phyloP scores from a whole-genome alignment of 768 basidiomycete genomes.

The Leccinum truebloodii region DNA sequence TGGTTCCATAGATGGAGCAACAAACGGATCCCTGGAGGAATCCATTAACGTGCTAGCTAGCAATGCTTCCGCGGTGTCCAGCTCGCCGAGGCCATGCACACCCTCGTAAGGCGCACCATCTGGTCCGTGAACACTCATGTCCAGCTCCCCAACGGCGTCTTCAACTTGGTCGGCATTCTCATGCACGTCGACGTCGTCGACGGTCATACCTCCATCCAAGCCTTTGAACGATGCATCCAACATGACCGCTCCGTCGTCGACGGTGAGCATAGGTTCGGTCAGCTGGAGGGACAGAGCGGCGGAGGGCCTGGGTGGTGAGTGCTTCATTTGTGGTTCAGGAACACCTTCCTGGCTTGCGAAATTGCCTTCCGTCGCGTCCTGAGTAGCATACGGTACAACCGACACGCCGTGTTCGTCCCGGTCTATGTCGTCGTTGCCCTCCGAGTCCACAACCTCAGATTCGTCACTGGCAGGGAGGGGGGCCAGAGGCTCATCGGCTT shows the following conservation, averaged over 20 bases:
- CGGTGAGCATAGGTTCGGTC: conserved; percentile 45
- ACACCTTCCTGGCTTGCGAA: too few relatives aligned
- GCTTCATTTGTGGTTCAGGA: conserved; percentile 59
- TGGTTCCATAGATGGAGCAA: conserved; percentile 29
- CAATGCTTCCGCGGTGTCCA: conserved; percentile 52
- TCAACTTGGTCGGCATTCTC: conserved; percentile 22
- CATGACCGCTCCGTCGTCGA: conserved; percentile 40
- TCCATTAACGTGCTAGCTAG: conserved; percentile 65
- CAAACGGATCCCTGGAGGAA: conserved; percentile 61
- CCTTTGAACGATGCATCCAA: conserved; percentile 60
- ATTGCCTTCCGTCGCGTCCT: conserved; percentile 43
- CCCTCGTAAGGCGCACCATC: conserved; percentile 61
- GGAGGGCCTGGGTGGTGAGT: conserved; percentile 67
- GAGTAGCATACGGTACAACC: conserved; percentile 41
- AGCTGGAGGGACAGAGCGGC: conserved; percentile 57
- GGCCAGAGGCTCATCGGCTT: conserved; percentile 75
- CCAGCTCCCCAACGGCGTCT: conserved; percentile 50
- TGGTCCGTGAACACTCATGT: conserved; percentile 64
- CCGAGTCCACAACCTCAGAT: conserved; percentile 74
- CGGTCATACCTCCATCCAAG: conserved; percentile 47
- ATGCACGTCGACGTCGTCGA: conserved; percentile 42
- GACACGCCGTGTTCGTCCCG: conserved; percentile 56
- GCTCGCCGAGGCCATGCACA: conserved; percentile 53
- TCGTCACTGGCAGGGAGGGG: conserved; percentile 81
- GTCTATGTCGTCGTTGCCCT: conserved; percentile 73